phyloP scores from a whole-genome alignment of 2,329 filamentous ascomycete genomes.

The Trichophyton equinum region DNA sequence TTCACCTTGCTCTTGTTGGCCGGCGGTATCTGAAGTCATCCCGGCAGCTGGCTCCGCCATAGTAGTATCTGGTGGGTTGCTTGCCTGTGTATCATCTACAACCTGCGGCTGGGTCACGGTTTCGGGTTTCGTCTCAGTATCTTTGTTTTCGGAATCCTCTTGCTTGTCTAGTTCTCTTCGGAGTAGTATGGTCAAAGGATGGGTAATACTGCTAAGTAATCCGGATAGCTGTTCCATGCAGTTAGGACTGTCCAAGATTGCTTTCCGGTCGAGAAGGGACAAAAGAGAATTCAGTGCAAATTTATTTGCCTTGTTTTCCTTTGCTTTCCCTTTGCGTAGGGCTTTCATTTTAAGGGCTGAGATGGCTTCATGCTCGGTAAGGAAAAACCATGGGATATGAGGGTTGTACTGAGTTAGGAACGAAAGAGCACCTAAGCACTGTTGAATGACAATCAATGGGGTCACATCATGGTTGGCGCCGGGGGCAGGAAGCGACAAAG shows the following conservation, averaged over 20 bases:
- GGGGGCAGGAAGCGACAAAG: slow-evolving; percentile 48
- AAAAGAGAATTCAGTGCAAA: slow-evolving; percentile 88
- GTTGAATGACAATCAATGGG: slow-evolving; percentile 87
- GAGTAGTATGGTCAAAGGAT: slow-evolving; percentile 68
- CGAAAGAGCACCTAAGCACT: slow-evolving; percentile 75
- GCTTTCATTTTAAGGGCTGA: slow-evolving; percentile 63
- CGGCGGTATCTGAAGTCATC: slow-evolving; percentile 9
- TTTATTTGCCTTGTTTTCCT: slow-evolving; percentile 70
- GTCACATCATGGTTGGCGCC: slow-evolving; percentile 72
- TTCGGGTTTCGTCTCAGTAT: slow-evolving; percentile 27
- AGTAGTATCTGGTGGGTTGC: slow-evolving; percentile 25
- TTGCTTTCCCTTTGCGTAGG: slow-evolving; percentile 75
- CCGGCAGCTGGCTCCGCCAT: slow-evolving; percentile 25
- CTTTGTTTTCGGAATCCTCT: slow-evolving; percentile 31
- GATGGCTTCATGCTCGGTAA: slow-evolving; percentile 80
- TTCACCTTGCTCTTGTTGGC: slow-evolving; percentile 29
- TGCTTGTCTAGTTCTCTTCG: slow-evolving; percentile 69
- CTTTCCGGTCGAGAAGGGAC: slow-evolving; percentile 74
- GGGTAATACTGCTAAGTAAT: slow-evolving; percentile 75
- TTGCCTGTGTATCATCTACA: slow-evolving; percentile 11
- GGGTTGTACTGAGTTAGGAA: slow-evolving; percentile 74
- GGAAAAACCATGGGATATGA: slow-evolving; percentile 80
- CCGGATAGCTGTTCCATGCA: slow-evolving; percentile 91
- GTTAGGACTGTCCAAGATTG: slow-evolving; percentile 92
- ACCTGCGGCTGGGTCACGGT: slow-evolving; percentile 21